Evolutionary conservation across 1,284 basidiomycete genomes (phyloP), one percentile per base, ranked within the genome.

Genomic region (Schizophyllum commune): DNA sequence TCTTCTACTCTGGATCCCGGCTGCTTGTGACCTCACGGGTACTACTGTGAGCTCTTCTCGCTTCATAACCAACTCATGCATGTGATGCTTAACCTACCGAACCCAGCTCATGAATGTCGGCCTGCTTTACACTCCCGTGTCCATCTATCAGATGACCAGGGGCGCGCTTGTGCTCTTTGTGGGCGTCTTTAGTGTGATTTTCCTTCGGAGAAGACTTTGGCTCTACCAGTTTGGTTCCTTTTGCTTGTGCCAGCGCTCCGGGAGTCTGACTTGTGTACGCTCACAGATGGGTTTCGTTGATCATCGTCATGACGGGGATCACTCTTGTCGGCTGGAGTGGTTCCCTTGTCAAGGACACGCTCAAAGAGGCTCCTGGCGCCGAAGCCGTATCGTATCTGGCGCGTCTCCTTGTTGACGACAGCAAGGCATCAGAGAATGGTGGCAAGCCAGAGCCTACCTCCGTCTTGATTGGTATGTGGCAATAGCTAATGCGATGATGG

Each of bases 91-190:
- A 60, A 64, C 21, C 61, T 66, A 20, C 63, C 64, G 58, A 68
- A 62, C 65, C 64, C 70, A 94, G 83, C 80, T 96, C 67, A 98
- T 98, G 96, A 97, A 97, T 69, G 81, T 96, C 67, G 96, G 95
- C 61, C 83, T 98, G 59, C 83, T 98, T 57, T 94, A 96, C 73
- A 96, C 94, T 1, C 96, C 96, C 22, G 96, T 98, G 54, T 97
- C 94, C 58, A 94, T 99, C 69, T 98, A 93, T 80, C 96, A 96
- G 77, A 98, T 98, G 96, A 94, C 92, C 52, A 86, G 97, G 65
- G 97, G 97, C 53, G 93, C 96, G 13, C 86, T 99, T 61, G 96
- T 99, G 59, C 84, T 99, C 59, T 99, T 97, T 78, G 97, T 99
- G 65, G 97, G 95, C 51, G 73, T 94, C 60, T 85, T 98, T 66